These are phyloP conservation scores for Inga leiocalycina DNA, from an alignment of 306 rosid genomes.

Conservation along the genomic window DNA sequence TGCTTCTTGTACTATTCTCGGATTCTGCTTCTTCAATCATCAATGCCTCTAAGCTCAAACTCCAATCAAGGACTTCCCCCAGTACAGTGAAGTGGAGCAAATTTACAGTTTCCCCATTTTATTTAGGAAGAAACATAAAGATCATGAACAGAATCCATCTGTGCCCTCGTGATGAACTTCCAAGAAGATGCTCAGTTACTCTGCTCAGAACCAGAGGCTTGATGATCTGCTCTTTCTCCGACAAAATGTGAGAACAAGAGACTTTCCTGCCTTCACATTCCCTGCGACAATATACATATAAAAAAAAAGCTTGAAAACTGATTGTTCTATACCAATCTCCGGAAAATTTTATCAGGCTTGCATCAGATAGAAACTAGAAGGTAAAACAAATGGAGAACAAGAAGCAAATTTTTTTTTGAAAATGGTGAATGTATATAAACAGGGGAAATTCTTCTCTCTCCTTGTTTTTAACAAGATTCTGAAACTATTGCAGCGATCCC, in stretches of 20 bases:
- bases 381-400: background rate
- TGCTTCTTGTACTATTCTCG: background rate
- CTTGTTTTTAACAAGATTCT: constrained; percentile 20
- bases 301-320: background rate
- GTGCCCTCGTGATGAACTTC: background rate
- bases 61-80: background rate
- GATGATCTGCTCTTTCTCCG: background rate
- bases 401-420: constrained; percentile 20
- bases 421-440: constrained; percentile 5
- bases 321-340: constrained; percentile 16
- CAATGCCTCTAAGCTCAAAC: background rate
- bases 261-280: background rate
- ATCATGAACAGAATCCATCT: background rate
- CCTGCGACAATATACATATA: background rate
- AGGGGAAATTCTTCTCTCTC: constrained; percentile 1
- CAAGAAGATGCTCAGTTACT: background rate
- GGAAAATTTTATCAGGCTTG: constrained; percentile 9
- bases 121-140: background rate
- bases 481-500: background rate
- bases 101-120: background rate
- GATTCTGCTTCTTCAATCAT: background rate
- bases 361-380: constrained; percentile 27
- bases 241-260: background rate
- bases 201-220: background rate
- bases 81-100: background rate